Conservation (phyloP, 495 filamentous ascomycete genomes). For the Daldinia decipiens region DNA sequence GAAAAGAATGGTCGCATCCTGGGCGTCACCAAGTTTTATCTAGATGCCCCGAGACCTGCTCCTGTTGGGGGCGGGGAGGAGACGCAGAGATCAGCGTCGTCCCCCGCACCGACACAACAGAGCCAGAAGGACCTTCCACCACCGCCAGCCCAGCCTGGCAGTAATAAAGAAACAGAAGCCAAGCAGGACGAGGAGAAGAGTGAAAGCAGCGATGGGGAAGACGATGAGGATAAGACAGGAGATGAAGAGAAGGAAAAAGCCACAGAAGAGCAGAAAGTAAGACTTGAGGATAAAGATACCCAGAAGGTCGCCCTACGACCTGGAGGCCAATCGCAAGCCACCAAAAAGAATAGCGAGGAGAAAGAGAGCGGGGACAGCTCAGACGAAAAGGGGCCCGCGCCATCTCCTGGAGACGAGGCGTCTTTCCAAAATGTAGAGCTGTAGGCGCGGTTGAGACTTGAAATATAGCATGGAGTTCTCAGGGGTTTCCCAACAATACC, state of each 20-base stretch:
- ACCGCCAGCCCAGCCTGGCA: conserved; percentile 35
- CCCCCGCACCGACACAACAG: conserved; percentile 39
- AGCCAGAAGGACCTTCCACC: conserved; percentile 52
- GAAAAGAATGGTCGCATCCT: conserved; percentile 93
- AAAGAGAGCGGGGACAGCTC: conserved; percentile 50
- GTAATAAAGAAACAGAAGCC: conserved; percentile 41
- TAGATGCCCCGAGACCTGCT: conserved; percentile 72
- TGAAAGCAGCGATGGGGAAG: conserved; percentile 35
- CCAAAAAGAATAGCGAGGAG: conserved; percentile 43
- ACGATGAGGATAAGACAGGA: conserved; percentile 46
- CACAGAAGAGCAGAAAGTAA: conserved; percentile 66
- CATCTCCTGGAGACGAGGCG: conserved; percentile 55
- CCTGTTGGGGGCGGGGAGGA: conserved; percentile 47
- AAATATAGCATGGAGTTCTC: conserved; percentile 34
- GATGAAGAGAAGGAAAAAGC: conserved; percentile 47
- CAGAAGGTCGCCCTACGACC: conserved; percentile 59
- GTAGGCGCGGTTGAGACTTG: conserved; percentile 40
- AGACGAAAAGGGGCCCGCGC: conserved; percentile 51
- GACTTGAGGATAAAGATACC: conserved; percentile 63
- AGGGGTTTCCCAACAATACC: conserved; percentile 26
- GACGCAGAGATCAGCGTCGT: conserved; percentile 40
- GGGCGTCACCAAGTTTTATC: conserved; percentile 93
- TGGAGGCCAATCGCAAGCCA: conserved; percentile 17
- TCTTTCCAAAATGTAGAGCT: conserved; percentile 67
- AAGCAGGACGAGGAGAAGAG: conserved; percentile 46